Conservation (phyloP, 1,139 yeast species). For the Kodamaea ohmeri region DNA sequence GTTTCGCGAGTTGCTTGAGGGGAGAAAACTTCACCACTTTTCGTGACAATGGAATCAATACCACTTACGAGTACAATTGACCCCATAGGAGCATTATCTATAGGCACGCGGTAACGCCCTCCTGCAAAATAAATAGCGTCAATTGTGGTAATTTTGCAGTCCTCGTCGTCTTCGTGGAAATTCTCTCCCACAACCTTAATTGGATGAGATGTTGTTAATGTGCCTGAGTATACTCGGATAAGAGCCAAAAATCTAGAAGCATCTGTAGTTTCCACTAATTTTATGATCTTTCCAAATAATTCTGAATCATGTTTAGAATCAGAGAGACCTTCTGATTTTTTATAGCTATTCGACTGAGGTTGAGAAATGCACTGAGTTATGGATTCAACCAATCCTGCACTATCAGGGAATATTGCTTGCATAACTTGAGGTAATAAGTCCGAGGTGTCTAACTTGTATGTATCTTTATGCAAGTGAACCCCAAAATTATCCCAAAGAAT, state of each 20-base stretch:
- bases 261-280: constrained; percentile 54
- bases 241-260: constrained; percentile 50
- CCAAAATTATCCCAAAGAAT: constrained; percentile 49
- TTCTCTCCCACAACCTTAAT: constrained; percentile 60
- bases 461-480: constrained; percentile 37
- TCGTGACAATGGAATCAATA: constrained; percentile 51
- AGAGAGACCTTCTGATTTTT: neutral
- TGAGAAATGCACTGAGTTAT: constrained; percentile 36
- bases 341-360: constrained; percentile 29
- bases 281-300: constrained; percentile 56
- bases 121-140: constrained; percentile 59
- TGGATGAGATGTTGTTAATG: constrained; percentile 43
- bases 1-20: constrained; percentile 12
- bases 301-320: neutral
- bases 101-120: constrained; percentile 65
- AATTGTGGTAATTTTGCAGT: constrained; percentile 45
- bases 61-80: constrained; percentile 67
- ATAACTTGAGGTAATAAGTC: constrained; percentile 57
- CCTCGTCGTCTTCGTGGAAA: constrained; percentile 51
- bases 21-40: constrained; percentile 56
- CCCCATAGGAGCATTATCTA: constrained; percentile 59
- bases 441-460: constrained; percentile 52
- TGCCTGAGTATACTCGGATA: constrained; percentile 63
- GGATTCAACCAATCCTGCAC: constrained; percentile 55
- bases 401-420: constrained; percentile 49